Evolutionary conservation across 768 basidiomycete genomes (phyloP).

Genomic region (Hirschioporus abietinus): DNA sequence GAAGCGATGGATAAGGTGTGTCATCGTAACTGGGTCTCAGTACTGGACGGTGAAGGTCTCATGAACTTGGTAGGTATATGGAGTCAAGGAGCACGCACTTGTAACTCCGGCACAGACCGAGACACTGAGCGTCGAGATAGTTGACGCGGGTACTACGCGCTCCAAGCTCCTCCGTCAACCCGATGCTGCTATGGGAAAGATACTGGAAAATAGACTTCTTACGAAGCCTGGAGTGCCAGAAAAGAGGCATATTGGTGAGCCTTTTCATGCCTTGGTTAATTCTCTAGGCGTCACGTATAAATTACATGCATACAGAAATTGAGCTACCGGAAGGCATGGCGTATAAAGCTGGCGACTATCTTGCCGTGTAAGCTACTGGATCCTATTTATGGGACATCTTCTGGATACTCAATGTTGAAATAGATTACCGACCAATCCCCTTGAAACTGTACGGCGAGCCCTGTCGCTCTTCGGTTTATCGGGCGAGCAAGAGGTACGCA

Average conservation of each 20-base stretch:
- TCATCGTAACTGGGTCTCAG: background rate
- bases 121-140: conserved; percentile 24
- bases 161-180: conserved; percentile 32
- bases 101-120: background rate
- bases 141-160: conserved; percentile 28
- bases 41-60: background rate
- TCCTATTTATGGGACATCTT: background rate
- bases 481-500: conserved; percentile 31
- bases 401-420: background rate
- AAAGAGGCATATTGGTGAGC: conserved; percentile 38
- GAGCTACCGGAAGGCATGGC: conserved; percentile 33
- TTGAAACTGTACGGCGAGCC: conserved; percentile 32
- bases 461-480: conserved; percentile 32
- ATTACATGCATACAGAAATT: conserved; percentile 31
- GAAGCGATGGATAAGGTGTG: conserved; percentile 21
- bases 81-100: background rate
- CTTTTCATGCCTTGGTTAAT: background rate
- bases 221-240: conserved; percentile 32
- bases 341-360: conserved; percentile 42
- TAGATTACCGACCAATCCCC: conserved; percentile 37
- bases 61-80: background rate
- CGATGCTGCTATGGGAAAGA: conserved; percentile 33
- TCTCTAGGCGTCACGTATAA: background rate
- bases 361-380: conserved; percentile 31
- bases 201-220: conserved; percentile 34